Base-by-base conservation (phyloP, 2,329 filamentous ascomycete genomes). In the Calonectria fujianensis region DNA sequence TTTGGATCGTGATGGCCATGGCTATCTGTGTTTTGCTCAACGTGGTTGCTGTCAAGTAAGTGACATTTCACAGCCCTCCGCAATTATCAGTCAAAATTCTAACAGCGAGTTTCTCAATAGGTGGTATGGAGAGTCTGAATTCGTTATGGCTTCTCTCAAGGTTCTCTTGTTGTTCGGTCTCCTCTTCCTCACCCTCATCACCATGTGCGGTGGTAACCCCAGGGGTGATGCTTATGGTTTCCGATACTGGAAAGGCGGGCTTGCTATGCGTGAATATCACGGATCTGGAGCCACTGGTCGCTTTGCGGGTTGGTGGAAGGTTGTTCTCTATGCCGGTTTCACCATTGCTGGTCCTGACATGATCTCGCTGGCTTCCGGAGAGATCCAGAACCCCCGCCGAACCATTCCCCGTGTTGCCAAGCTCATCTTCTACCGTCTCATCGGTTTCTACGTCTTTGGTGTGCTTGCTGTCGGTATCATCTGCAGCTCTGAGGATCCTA, bases 351-450 rank as follows among this genome's bases (percentile, higher is more conserved):
- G 92, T 8, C 92, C 92, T 0, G 93, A 94, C 79, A 93, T 93
- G 83, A 91, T 94, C 75, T 86, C 88, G 35, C 89, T 91, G 64
- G 85, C 87, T 1, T 84, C 86, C 2, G 87, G 87, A 57, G 93
- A 94, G 83, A 90, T 92, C 24, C 89, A 92, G 79, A 93, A 94
- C 81, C 93, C 93, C 2, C 89, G 93, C 52, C 84, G 85, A 31
- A 90, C 91, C 37, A 91, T 96, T 84, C 93, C 93, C 0, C 90
- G 89, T 73, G 93, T 94, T 1, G 94, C 91, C 85, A 94, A 94
- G 77, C 91, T 92, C 59, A 92, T 95, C 41, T 95, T 95, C 84
- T 94, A 93, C 83, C 92, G 94, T 64, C 87, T 95, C 39, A 93
- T 92, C 0, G 85, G 89, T 1, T 95, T 95, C 85, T 95, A 95